A percentile compares a stretch with the other conserved stretches of the same genome.
These are phyloP conservation scores for Russula abietina DNA, from an alignment of 768 basidiomycete species.

Conservation along the genomic window DNA sequence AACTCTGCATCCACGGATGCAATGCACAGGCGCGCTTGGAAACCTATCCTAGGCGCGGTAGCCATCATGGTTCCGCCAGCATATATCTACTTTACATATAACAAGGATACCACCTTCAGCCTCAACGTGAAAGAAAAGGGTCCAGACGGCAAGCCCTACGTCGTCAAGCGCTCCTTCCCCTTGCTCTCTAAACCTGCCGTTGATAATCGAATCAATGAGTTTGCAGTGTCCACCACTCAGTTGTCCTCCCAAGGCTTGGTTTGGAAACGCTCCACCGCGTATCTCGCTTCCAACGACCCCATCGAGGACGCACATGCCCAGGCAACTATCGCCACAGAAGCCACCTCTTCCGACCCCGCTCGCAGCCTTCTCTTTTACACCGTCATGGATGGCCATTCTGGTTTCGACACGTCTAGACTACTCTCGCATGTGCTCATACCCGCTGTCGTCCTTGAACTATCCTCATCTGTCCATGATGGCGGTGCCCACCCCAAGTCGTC, in stretches of 20 bases:
- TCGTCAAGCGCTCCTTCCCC: slow-evolving; percentile 47
- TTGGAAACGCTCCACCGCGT: slow-evolving; percentile 77
- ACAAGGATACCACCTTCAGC: slow-evolving; percentile 43
- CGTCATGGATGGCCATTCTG: slow-evolving; percentile 89
- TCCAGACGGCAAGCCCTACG: slow-evolving; percentile 54
- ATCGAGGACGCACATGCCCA: slow-evolving; percentile 84
- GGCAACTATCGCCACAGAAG: slow-evolving; percentile 60
- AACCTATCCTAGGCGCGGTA: slow-evolving; percentile 52
- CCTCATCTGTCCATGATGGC: slow-evolving; percentile 42
- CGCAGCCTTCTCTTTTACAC: slow-evolving; percentile 81
- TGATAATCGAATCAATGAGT: slow-evolving; percentile 52
- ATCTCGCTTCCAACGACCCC: slow-evolving; percentile 79
- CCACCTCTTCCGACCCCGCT: slow-evolving; percentile 48
- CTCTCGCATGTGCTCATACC: slow-evolving; percentile 81
- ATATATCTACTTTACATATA: slow-evolving; percentile 49
- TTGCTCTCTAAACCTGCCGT: slow-evolving; percentile 50
- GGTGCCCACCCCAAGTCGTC: slow-evolving; percentile 25
- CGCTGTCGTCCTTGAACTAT: slow-evolving; percentile 73
- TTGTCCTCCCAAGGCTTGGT: slow-evolving; percentile 48
- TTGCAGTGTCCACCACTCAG: slow-evolving; percentile 43
- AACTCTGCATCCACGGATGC: slow-evolving; percentile 37
- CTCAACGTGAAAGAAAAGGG: slow-evolving; percentile 49
- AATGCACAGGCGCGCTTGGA: slow-evolving; percentile 71
- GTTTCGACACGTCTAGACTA: slow-evolving; percentile 75
- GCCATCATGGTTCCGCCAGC: slow-evolving; percentile 51